Conservation (phyloP, 371 early-diverging fungal species). For the Fennellomyces sp. region DNA sequence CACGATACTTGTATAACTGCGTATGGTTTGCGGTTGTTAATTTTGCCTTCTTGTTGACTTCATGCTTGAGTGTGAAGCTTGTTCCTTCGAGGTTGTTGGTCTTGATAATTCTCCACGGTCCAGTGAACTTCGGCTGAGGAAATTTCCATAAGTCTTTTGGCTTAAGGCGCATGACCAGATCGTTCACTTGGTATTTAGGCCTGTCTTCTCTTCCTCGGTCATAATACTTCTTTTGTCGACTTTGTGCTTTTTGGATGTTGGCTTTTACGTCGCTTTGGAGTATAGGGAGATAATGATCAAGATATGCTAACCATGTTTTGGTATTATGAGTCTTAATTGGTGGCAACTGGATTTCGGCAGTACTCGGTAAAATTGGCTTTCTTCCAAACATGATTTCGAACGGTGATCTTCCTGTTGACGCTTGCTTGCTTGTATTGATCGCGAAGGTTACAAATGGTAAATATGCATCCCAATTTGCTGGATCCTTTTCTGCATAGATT, state of each 20-base stretch:
- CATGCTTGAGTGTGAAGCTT: too few relatives aligned
- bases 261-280: slow-evolving; percentile 2
- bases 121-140: not conserved
- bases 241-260: slow-evolving; percentile 17
- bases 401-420: slow-evolving; percentile 13
- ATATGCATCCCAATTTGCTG: slow-evolving; percentile 12
- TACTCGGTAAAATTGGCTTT: not conserved
- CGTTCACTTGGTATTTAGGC: not conserved
- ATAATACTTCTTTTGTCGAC: slow-evolving; percentile 16
- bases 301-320: slow-evolving; percentile 12
- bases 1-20: too few relatives aligned
- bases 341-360: not conserved
- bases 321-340: not conserved
- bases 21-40: too few relatives aligned
- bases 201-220: not conserved
- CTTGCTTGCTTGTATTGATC: slow-evolving; percentile 20
- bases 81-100: not conserved
- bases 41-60: too few relatives aligned
- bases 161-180: not conserved
- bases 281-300: slow-evolving; percentile 18
- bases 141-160: not conserved
- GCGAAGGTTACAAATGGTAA: slow-evolving; percentile 20
- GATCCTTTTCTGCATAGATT: slow-evolving; percentile 1
- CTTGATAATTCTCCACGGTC: not conserved
- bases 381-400: slow-evolving; percentile 20